Percentiles rank a stretch among this genome's conserved stretches.
Conservation (phyloP, 257 asterid species). For the Fraxinus anomala region DNA sequence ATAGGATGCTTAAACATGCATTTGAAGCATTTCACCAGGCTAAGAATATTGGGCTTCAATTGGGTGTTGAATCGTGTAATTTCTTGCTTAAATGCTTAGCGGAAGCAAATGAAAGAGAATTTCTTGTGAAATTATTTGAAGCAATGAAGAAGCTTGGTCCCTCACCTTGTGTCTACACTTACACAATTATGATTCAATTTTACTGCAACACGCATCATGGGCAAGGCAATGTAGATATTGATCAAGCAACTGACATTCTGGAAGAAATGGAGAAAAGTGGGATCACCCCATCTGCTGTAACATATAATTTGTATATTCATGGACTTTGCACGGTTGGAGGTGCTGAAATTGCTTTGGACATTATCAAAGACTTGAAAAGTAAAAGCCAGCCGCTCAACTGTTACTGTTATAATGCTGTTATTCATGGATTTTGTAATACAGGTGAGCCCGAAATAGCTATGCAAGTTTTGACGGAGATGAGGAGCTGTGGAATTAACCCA, state of each 20-base stretch:
- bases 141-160: constrained; percentile 62
- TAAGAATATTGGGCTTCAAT: constrained; percentile 43
- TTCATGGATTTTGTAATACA: constrained; percentile 44
- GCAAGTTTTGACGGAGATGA: constrained; percentile 51
- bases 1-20: constrained; percentile 46
- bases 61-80: constrained; percentile 50
- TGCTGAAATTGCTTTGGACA: constrained; percentile 45
- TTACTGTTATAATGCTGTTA: constrained; percentile 60
- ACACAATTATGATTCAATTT: constrained; percentile 53
- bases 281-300: constrained; percentile 52
- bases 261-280: constrained; percentile 52
- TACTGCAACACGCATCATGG: constrained; percentile 38
- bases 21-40: constrained; percentile 44
- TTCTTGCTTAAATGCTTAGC: constrained; percentile 64
- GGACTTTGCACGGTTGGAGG: constrained; percentile 62
- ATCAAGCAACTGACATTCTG: constrained; percentile 43
- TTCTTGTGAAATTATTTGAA: constrained; percentile 35
- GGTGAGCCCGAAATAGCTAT: constrained; percentile 45
- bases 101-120: constrained; percentile 41
- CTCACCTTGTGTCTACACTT: constrained; percentile 53
- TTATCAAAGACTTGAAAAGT: constrained; percentile 35
- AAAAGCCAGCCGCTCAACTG: constrained; percentile 43
- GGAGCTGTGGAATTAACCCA: constrained; percentile 41
- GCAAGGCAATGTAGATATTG: constrained; percentile 36
- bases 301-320: constrained; percentile 43